Percentiles rank a stretch among this genome's conserved stretches.
Conservation (phyloP, 805 yeast genomes). For the Candida hungchunana region DNA sequence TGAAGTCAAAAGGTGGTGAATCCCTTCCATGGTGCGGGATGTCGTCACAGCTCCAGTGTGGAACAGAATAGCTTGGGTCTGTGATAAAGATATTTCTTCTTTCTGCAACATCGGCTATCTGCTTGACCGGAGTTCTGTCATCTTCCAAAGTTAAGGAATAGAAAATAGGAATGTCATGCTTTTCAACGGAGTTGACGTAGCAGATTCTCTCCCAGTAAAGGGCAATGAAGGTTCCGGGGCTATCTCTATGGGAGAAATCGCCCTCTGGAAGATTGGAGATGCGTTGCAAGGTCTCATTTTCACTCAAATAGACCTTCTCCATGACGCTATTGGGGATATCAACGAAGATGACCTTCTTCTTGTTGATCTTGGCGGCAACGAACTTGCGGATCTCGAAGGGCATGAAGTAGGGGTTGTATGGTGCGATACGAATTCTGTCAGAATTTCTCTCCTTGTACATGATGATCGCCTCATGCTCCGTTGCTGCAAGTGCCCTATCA, state of each 20-base stretch:
- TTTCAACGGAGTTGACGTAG: slow-evolving; percentile 5
- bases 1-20: too few species aligned
- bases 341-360: slow-evolving; percentile 7
- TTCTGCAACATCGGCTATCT: too few species aligned
- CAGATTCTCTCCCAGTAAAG: slow-evolving; percentile 13
- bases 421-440: slow-evolving; percentile 7
- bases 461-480: slow-evolving; percentile 12
- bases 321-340: slow-evolving; percentile 8
- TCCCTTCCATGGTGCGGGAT: too few species aligned
- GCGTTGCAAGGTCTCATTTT: neutral
- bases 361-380: slow-evolving; percentile 13
- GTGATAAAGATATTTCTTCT: too few species aligned
- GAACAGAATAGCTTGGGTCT: too few species aligned
- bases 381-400: slow-evolving; percentile 14
- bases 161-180: too few species aligned
- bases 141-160: too few species aligned
- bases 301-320: slow-evolving; percentile 10
- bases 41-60: too few species aligned
- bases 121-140: too few species aligned
- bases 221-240: slow-evolving; percentile 7
- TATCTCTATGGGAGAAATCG: slow-evolving; percentile 1
- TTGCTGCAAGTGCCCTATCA: too few species aligned
- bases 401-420: slow-evolving; percentile 15
- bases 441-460: slow-evolving; percentile 11
- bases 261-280: neutral